These are phyloP conservation scores for Boletus subparvulus DNA, from an alignment of 768 basidiomycete genomes.

Conservation along the genomic window DNA sequence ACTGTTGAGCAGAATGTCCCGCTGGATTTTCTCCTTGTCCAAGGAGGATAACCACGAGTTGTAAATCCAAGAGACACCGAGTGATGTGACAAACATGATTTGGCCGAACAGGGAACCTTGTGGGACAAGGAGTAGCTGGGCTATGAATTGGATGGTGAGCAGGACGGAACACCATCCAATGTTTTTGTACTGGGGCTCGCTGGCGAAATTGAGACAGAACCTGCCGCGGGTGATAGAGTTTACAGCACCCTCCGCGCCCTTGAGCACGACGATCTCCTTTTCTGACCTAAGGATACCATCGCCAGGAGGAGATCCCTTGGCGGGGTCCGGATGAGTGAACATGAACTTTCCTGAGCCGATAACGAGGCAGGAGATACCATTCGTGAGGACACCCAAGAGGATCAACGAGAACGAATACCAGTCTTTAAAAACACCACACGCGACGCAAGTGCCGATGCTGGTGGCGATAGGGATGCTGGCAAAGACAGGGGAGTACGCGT, in stretches of 20 bases:
- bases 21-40: constrained; percentile 36
- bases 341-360: constrained; percentile 33
- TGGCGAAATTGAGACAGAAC: constrained; percentile 29
- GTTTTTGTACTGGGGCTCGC: constrained; percentile 25
- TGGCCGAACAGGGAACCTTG: constrained; percentile 36
- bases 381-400: constrained; percentile 33
- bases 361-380: constrained; percentile 32
- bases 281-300: constrained; percentile 30
- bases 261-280: constrained; percentile 29
- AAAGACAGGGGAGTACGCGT: constrained; percentile 21
- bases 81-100: constrained; percentile 34
- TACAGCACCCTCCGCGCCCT: constrained; percentile 31
- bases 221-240: constrained; percentile 33
- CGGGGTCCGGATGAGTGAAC: constrained; percentile 27
- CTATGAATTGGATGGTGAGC: constrained; percentile 34
- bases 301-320: constrained; percentile 27
- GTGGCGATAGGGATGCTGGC: constrained; percentile 33
- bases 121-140: constrained; percentile 36
- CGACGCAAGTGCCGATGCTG: constrained; percentile 28
- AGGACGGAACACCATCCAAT: constrained; percentile 34
- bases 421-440: constrained; percentile 30
- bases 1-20: constrained; percentile 20
- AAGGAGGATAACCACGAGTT: constrained; percentile 38
- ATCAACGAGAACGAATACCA: constrained; percentile 38
- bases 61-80: constrained; percentile 37